phyloP scores from a whole-genome alignment of 805 yeast species.

The Blastobotrys muscicola region DNA sequence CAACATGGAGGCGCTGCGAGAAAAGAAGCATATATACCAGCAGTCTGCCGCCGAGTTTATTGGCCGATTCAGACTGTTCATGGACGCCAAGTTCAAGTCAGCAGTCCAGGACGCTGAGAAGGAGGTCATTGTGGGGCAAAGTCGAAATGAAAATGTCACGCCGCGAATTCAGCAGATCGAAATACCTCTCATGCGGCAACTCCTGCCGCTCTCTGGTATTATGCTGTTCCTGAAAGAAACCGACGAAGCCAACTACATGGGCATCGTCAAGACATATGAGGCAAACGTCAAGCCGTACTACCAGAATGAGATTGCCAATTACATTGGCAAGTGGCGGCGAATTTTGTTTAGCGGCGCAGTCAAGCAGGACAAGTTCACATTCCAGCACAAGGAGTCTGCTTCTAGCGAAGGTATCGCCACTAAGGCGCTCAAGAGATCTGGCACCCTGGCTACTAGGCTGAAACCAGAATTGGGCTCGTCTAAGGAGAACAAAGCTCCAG shows the following conservation, averaged over 20 bases:
- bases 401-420: conserved; percentile 2
- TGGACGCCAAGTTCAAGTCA: conserved; percentile 35
- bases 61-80: conserved; percentile 34
- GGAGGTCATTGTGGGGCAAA: neutral
- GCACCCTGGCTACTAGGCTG: conserved; percentile 14
- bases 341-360: conserved; percentile 9
- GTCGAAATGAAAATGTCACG: no score
- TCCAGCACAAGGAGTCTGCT: conserved; percentile 2
- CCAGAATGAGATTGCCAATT: conserved; percentile 24
- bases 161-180: conserved; percentile 17
- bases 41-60: conserved; percentile 44
- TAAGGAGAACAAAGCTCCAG: neutral
- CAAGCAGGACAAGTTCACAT: conserved; percentile 12
- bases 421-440: conserved; percentile 17
- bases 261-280: conserved; percentile 36
- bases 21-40: conserved; percentile 54
- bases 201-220: conserved; percentile 37
- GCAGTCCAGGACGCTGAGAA: conserved; percentile 15
- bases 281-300: conserved; percentile 28
- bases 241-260: conserved; percentile 38
- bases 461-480: neutral
- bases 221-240: conserved; percentile 51
- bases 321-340: conserved; percentile 24
- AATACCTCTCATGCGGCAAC: conserved; percentile 12
- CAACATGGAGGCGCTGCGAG: conserved; percentile 58